Percentiles rank a stretch among this genome's conserved stretches.
phyloP scores from a whole-genome alignment of 208 protist genomes.

The Spongospora subterranea region DNA sequence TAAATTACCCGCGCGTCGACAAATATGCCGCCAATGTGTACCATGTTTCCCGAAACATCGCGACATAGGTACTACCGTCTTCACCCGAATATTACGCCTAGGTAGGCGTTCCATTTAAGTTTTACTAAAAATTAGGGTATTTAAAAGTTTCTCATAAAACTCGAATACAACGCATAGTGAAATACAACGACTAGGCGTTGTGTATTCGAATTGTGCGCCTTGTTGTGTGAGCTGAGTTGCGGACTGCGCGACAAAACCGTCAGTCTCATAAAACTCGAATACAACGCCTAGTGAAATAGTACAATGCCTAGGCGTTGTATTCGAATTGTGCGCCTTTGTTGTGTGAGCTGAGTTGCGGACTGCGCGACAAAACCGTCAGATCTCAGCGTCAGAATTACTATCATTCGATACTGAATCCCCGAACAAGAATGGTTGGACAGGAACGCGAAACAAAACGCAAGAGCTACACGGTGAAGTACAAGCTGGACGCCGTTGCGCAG shows the following conservation, averaged over 20 bases:
- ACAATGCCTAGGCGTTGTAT: not conserved
- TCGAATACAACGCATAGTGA: not conserved
- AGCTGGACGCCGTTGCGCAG: not conserved
- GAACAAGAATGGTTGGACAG: conserved; percentile 5
- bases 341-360: too few species aligned
- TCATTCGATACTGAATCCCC: too few species aligned
- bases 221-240: too few species aligned
- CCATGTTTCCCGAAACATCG: too few species aligned
- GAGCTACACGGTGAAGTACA: not conserved
- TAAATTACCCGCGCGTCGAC: too few species aligned
- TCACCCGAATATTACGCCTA: not conserved
- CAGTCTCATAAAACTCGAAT: not conserved
- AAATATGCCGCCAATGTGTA: too few species aligned
- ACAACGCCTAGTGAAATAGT: conserved; percentile 9
- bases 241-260: too few species aligned
- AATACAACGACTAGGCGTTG: not conserved
- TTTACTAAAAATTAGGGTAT: not conserved
- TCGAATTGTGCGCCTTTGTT: not conserved
- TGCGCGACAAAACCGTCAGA: too few species aligned
- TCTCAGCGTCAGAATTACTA: too few species aligned
- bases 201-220: not conserved
- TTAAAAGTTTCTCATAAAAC: not conserved
- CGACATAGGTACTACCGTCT: conserved; percentile 1
- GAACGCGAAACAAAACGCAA: not conserved
- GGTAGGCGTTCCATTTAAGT: not conserved